These are phyloP conservation scores for Thelonectria discophora DNA, from an alignment of 2,329 filamentous ascomycete genomes.

Conservation along the genomic window DNA sequence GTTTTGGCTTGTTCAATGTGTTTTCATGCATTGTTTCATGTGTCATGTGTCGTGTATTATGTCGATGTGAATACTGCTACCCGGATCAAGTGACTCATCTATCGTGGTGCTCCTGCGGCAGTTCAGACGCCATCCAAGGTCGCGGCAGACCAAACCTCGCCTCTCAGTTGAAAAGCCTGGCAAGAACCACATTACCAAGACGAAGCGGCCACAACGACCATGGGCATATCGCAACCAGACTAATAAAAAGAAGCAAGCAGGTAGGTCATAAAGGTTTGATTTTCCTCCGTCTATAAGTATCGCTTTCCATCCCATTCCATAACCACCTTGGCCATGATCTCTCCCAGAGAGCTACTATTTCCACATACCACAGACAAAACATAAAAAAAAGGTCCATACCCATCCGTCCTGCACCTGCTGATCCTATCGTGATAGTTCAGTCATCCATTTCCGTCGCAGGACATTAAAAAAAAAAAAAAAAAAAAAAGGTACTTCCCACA, in stretches of 20 bases:
- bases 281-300: slow-evolving; percentile 15
- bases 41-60: too few relatives aligned
- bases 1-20: slow-evolving; percentile 17
- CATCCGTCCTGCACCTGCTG: background rate
- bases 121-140: too few relatives aligned
- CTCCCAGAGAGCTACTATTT: slow-evolving; percentile 6
- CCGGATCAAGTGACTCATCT: too few relatives aligned
- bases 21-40: too few relatives aligned
- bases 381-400: background rate
- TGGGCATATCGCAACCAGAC: background rate
- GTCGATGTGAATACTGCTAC: background rate
- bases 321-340: background rate
- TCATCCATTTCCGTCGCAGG: background rate
- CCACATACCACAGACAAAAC: background rate
- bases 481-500: background rate
- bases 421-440: background rate
- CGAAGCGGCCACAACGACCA: background rate
- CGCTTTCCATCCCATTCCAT: background rate
- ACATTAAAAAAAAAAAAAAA: background rate
- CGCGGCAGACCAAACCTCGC: too few relatives aligned
- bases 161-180: background rate
- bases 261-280: slow-evolving; percentile 1
- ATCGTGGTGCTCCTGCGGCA: too few relatives aligned
- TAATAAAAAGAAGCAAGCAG: background rate
- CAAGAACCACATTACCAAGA: too few relatives aligned